Evolutionary conservation across 2,329 filamentous ascomycete species (phyloP).

Genomic region (Apiospora rasikravindrae): DNA sequence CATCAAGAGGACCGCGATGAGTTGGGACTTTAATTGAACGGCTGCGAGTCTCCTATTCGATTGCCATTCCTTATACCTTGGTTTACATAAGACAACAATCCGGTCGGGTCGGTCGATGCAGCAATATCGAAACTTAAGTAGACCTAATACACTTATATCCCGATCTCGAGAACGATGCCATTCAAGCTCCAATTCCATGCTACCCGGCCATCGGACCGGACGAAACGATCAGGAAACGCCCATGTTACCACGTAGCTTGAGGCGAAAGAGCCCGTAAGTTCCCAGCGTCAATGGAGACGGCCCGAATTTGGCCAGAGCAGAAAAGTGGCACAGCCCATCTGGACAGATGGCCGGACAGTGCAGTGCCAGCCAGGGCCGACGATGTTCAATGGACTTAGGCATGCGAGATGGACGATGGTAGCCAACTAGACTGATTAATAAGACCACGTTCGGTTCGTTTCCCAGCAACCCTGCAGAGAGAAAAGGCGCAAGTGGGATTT

Average conservation of each 20-base stretch:
- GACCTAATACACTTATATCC: not conserved
- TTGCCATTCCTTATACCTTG: not conserved
- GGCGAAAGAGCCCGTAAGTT: slow-evolving; percentile 10
- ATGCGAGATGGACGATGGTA: not conserved
- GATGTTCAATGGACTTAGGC: slow-evolving; percentile 7
- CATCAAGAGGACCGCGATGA: not conserved
- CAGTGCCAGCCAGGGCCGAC: not conserved
- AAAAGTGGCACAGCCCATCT: slow-evolving; percentile 6
- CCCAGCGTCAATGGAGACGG: slow-evolving; percentile 3
- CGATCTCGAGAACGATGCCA: not conserved
- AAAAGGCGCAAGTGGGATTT: slow-evolving; percentile 9
- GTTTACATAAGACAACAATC: not conserved
- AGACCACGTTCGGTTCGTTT: slow-evolving; percentile 15
- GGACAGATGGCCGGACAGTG: not conserved
- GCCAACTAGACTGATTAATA: slow-evolving; percentile 11
- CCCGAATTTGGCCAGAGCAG: slow-evolving; percentile 10
- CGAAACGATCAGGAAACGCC: not conserved
- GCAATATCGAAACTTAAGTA: not conserved
- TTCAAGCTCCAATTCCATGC: not conserved
- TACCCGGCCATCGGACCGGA: slow-evolving; percentile 11
- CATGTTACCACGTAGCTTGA: slow-evolving; percentile 11
- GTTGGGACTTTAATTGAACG: not conserved
- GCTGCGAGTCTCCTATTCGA: not conserved
- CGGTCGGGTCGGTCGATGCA: not conserved
- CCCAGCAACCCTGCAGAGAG: not conserved